Evolutionary conservation across 2,329 filamentous ascomycete genomes (phyloP).

Genomic region (Trichothecium roseum): DNA sequence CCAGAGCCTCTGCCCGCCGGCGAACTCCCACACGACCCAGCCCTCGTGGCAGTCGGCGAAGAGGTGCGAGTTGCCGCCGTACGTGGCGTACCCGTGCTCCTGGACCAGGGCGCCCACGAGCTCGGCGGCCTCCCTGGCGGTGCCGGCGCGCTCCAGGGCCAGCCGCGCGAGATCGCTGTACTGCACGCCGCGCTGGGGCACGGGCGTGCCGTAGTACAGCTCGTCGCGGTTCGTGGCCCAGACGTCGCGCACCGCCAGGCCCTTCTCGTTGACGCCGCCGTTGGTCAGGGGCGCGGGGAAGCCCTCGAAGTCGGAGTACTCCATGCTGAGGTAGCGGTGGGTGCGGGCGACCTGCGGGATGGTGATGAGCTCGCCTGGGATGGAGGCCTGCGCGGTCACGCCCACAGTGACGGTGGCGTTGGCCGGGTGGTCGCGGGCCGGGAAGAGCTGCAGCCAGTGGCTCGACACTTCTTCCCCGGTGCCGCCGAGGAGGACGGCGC

Average conservation of each 20-base stretch:
- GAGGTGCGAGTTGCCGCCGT: conserved; percentile 30
- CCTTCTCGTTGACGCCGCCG: conserved; percentile 30
- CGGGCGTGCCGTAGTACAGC: conserved; percentile 27
- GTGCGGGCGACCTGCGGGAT: conserved; percentile 16
- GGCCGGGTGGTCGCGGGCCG: conserved; percentile 24
- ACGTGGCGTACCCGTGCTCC: conserved; percentile 28
- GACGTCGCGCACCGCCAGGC: conserved; percentile 28
- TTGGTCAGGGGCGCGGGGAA: conserved; percentile 32
- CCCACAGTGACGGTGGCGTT: conserved; percentile 31
- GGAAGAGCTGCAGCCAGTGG: conserved; percentile 35
- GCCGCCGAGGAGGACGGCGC: conserved; percentile 31
- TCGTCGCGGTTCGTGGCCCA: conserved; percentile 28
- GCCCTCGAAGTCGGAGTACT: conserved; percentile 26
- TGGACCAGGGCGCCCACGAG: conserved; percentile 27
- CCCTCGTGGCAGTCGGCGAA: conserved; percentile 22
- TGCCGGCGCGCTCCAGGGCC: conserved; percentile 27
- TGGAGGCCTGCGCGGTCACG: conserved; percentile 25
- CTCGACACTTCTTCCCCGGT: conserved; percentile 36
- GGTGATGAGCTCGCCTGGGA: conserved; percentile 17
- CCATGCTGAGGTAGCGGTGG: conserved; percentile 16
- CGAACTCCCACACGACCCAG: conserved; percentile 18
- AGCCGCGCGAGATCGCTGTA: conserved; percentile 29
- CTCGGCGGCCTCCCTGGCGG: conserved; percentile 28
- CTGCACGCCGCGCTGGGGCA: conserved; percentile 26
- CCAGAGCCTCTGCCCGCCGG: conserved; percentile 14